A percentile compares a stretch with the other conserved stretches of the same genome.
Evolutionary conservation across 2,329 filamentous ascomycete species (phyloP).

Genomic region (Mariannaea elegans): DNA sequence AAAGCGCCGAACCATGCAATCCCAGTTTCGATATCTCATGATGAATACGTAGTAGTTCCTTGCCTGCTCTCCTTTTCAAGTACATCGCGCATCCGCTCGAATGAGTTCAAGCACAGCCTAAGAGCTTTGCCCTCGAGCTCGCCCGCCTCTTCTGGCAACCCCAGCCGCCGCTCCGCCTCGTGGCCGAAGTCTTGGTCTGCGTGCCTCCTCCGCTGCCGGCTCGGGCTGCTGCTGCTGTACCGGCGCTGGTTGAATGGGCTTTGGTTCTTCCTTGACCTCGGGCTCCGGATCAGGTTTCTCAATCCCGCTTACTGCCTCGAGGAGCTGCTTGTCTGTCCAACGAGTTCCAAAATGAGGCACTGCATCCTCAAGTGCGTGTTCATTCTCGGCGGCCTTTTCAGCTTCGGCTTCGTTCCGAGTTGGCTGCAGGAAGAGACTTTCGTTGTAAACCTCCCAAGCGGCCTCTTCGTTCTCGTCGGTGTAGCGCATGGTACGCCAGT

Average conservation of each 20-base stretch:
- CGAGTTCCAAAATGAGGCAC: slow-evolving; percentile 51
- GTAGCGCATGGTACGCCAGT: slow-evolving; percentile 83
- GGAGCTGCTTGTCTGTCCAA: slow-evolving; percentile 56
- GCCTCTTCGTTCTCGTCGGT: slow-evolving; percentile 81
- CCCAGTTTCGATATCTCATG: slow-evolving; percentile 11
- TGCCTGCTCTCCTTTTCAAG: background rate
- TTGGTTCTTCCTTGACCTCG: slow-evolving; percentile 41
- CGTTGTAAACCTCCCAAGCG: slow-evolving; percentile 79
- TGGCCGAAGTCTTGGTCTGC: slow-evolving; percentile 39
- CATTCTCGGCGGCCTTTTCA: slow-evolving; percentile 28
- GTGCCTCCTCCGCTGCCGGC: slow-evolving; percentile 37
- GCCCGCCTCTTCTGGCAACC: slow-evolving; percentile 41
- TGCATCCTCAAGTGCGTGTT: slow-evolving; percentile 43
- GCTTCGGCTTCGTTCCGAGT: slow-evolving; percentile 25
- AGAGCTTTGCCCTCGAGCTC: slow-evolving; percentile 35
- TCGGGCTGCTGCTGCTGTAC: slow-evolving; percentile 26
- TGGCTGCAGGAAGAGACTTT: slow-evolving; percentile 65
- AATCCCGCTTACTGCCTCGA: slow-evolving; percentile 58
- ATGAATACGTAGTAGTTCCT: background rate
- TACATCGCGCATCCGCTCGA: background rate
- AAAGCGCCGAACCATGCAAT: slow-evolving; percentile 37
- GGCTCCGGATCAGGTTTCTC: slow-evolving; percentile 43
- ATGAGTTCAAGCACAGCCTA: slow-evolving; percentile 10
- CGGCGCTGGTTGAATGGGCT: slow-evolving; percentile 27
- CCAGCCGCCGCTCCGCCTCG: slow-evolving; percentile 37